These are phyloP conservation scores for Pneumocystis carinii DNA, from an alignment of 1,139 yeast species.

Conservation along the genomic window DNA sequence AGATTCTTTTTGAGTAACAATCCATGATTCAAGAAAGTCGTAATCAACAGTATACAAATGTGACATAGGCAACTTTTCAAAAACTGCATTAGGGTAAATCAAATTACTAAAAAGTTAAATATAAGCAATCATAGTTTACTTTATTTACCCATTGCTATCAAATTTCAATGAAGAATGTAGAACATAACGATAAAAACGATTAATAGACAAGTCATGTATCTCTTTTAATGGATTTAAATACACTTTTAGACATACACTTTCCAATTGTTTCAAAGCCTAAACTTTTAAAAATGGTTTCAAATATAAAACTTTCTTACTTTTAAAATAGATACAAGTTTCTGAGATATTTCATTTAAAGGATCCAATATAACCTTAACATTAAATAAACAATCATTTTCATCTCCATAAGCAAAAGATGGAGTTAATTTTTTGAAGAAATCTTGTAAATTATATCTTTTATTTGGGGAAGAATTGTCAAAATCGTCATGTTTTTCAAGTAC, in stretches of 20 bases:
- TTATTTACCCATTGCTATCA: slow-evolving; percentile 25
- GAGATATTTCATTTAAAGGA: slow-evolving; percentile 59
- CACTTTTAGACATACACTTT: slow-evolving; percentile 33
- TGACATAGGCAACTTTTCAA: slow-evolving; percentile 33
- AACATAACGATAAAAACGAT: slow-evolving; percentile 44
- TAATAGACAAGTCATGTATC: slow-evolving; percentile 33
- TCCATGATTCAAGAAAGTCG: slow-evolving; percentile 56
- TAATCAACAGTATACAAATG: slow-evolving; percentile 42
- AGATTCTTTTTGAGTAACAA: slow-evolving; percentile 36
- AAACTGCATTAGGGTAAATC: slow-evolving; percentile 20
- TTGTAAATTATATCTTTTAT: background rate
- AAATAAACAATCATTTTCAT: slow-evolving; percentile 16
- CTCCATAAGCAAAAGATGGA: slow-evolving; percentile 18
- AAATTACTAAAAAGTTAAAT: slow-evolving; percentile 10
- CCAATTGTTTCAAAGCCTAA: slow-evolving; percentile 26
- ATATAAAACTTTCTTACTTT: slow-evolving; percentile 15
- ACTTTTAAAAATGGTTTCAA: background rate
- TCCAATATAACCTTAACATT: slow-evolving; percentile 50
- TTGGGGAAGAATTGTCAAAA: background rate
- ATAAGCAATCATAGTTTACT: background rate
- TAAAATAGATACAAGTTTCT: slow-evolving; percentile 40
- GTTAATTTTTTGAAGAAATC: background rate
- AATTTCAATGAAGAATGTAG: slow-evolving; percentile 32
- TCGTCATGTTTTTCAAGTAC: background rate
- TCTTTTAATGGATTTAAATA: slow-evolving; percentile 44